These are phyloP conservation scores for rapeseed (Brassica napus) DNA, from an alignment of 345 rosid species.

Conservation along the genomic window DNA sequence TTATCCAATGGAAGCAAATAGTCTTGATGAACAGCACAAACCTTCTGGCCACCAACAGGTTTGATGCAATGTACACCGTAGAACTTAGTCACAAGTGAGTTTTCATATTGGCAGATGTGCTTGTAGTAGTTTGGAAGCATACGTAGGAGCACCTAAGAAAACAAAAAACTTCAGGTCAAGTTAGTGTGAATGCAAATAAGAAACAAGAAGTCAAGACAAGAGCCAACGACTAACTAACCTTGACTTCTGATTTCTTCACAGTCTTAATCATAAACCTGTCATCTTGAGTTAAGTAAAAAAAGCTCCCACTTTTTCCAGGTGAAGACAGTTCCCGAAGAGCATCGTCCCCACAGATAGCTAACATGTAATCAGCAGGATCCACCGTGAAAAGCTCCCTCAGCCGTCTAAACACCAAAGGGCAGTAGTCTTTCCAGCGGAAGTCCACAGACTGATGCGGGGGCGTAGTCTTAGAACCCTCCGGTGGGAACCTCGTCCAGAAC, in stretches of 20 bases:
- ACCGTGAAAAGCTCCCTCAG: slow-evolving; percentile 83
- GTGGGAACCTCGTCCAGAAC: slow-evolving; percentile 96
- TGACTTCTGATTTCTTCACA: slow-evolving; percentile 96
- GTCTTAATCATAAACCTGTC: slow-evolving; percentile 98
- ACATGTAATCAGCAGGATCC: slow-evolving; percentile 96
- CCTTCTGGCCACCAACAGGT: slow-evolving; percentile 96
- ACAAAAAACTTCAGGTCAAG: slow-evolving; percentile 32
- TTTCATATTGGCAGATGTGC: slow-evolving; percentile 71
- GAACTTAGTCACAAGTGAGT: slow-evolving; percentile 86
- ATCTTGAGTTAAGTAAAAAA: slow-evolving; percentile 95
- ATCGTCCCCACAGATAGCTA: slow-evolving; percentile 94
- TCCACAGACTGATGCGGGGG: slow-evolving; percentile 90
- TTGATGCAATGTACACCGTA: slow-evolving; percentile 96
- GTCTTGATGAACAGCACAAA: slow-evolving; percentile 35
- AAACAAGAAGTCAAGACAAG: slow-evolving; percentile 34
- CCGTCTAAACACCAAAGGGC: slow-evolving; percentile 90
- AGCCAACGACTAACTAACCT: slow-evolving; percentile 69
- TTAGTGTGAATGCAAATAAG: slow-evolving; percentile 11
- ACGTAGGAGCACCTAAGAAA: slow-evolving; percentile 76
- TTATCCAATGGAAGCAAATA: neutral
- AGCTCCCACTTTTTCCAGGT: slow-evolving; percentile 99
- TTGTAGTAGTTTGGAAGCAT: slow-evolving; percentile 89
- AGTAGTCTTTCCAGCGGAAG: slow-evolving; percentile 97
- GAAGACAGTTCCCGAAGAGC: slow-evolving; percentile 96
- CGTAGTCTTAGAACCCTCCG: slow-evolving; percentile 89